These are phyloP conservation scores for Pisolithus microcarpus DNA, from an alignment of 768 basidiomycete genomes.

Conservation along the genomic window DNA sequence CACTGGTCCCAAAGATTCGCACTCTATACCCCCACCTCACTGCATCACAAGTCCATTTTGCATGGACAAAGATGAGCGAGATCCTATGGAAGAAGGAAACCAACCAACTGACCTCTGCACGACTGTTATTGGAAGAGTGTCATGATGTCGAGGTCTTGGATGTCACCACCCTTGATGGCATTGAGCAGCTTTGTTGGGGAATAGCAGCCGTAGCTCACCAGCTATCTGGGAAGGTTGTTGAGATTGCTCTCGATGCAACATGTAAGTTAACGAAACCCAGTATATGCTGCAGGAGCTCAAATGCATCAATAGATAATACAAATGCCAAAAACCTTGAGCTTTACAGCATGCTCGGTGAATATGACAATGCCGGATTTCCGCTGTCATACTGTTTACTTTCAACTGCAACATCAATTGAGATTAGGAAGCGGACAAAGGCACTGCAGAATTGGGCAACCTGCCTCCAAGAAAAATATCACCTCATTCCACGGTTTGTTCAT, in stretches of 20 bases:
- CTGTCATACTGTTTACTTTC: slow-evolving; percentile 18
- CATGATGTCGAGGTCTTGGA: background rate
- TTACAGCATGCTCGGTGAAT: slow-evolving; percentile 17
- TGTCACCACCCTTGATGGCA: slow-evolving; percentile 8
- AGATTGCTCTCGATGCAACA: slow-evolving; percentile 8
- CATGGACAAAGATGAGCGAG: slow-evolving; percentile 24
- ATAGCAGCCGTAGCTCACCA: background rate
- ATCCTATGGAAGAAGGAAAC: slow-evolving; percentile 18
- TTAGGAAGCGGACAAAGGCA: too few relatives aligned
- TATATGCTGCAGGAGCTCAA: background rate
- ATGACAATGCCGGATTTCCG: slow-evolving; percentile 19
- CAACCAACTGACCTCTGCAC: slow-evolving; percentile 18
- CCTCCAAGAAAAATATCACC: too few relatives aligned
- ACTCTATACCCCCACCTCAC: slow-evolving; percentile 24
- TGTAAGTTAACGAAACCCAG: slow-evolving; percentile 11
- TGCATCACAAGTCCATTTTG: slow-evolving; percentile 17
- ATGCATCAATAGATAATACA: background rate
- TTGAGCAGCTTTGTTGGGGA: slow-evolving; percentile 11
- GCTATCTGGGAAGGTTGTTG: slow-evolving; percentile 6
- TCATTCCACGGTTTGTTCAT: too few relatives aligned
- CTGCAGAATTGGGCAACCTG: too few relatives aligned
- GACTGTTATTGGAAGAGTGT: slow-evolving; percentile 15
- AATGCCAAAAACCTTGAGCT: slow-evolving; percentile 14
- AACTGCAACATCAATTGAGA: slow-evolving; percentile 13
- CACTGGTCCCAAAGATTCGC: slow-evolving; percentile 28